Evolutionary conservation across 495 filamentous ascomycete species (phyloP).

Genomic region (Daldinia concentrica): DNA sequence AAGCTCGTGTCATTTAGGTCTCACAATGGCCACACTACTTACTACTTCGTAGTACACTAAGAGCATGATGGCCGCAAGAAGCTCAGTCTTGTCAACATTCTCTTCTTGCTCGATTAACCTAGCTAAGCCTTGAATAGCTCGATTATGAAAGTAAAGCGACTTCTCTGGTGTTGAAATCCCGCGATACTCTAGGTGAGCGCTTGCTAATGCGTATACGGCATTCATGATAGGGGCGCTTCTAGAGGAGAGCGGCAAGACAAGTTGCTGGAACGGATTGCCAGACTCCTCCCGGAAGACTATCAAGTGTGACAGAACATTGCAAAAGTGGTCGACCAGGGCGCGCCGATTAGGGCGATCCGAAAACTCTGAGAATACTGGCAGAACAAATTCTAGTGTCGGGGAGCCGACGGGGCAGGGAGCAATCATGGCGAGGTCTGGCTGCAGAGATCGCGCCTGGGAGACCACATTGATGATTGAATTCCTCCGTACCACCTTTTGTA

Average conservation of each 20-base stretch:
- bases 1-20: background rate
- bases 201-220: conserved; percentile 66
- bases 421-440: conserved; percentile 57
- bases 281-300: conserved; percentile 71
- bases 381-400: conserved; percentile 59
- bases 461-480: conserved; percentile 29
- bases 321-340: conserved; percentile 68
- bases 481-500: conserved; percentile 28
- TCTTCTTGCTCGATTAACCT: conserved; percentile 63
- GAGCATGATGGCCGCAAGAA: conserved; percentile 69
- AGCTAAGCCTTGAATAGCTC: conserved; percentile 66
- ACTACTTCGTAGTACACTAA: conserved; percentile 72
- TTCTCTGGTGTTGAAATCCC: conserved; percentile 64
- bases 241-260: conserved; percentile 66
- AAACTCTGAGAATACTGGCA: conserved; percentile 65
- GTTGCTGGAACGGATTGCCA: conserved; percentile 69
- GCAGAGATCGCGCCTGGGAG: conserved; percentile 43
- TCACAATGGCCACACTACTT: conserved; percentile 35
- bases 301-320: conserved; percentile 68
- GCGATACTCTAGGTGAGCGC: conserved; percentile 67
- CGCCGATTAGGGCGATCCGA: conserved; percentile 62
- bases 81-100: conserved; percentile 62
- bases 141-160: conserved; percentile 67
- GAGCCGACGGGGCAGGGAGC: conserved; percentile 57
- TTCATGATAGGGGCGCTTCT: conserved; percentile 63